phyloP scores from a whole-genome alignment of 805 yeast species.

The Kodamaea fukazawae region DNA sequence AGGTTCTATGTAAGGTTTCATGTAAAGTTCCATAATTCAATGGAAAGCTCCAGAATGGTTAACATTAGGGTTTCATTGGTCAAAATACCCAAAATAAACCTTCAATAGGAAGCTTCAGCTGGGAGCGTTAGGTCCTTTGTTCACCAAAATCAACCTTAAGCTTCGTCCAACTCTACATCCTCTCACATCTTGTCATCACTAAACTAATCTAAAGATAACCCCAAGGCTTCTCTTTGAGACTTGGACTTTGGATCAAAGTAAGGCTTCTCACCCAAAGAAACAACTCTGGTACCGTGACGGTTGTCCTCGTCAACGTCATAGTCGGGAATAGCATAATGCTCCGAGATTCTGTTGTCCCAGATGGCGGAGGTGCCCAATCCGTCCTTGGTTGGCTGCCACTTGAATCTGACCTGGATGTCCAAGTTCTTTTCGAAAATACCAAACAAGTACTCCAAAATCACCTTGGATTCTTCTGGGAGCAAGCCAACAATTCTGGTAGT shows the following conservation, averaged over 20 bases:
- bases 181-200: too few species aligned
- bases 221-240: conserved; percentile 52
- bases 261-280: conserved; percentile 52
- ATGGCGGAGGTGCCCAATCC: conserved; percentile 39
- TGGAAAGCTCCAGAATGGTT: too few species aligned
- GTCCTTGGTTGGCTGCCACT: conserved; percentile 43
- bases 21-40: too few species aligned
- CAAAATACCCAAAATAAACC: too few species aligned
- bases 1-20: too few species aligned
- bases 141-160: too few species aligned
- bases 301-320: conserved; percentile 14
- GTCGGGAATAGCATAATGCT: conserved; percentile 17
- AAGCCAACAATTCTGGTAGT: conserved; percentile 53
- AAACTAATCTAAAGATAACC: conserved; percentile 27
- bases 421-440: conserved; percentile 48
- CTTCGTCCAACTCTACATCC: too few species aligned
- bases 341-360: conserved; percentile 15
- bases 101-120: too few species aligned
- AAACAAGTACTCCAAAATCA: conserved; percentile 46
- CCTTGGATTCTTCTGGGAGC: conserved; percentile 48
- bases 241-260: conserved; percentile 47
- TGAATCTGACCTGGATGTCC: conserved; percentile 55
- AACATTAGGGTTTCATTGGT: too few species aligned
- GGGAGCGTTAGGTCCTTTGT: too few species aligned
- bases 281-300: conserved; percentile 32